These are phyloP conservation scores for Alternaria atra DNA, from an alignment of 2,329 filamentous ascomycete genomes.

Conservation along the genomic window DNA sequence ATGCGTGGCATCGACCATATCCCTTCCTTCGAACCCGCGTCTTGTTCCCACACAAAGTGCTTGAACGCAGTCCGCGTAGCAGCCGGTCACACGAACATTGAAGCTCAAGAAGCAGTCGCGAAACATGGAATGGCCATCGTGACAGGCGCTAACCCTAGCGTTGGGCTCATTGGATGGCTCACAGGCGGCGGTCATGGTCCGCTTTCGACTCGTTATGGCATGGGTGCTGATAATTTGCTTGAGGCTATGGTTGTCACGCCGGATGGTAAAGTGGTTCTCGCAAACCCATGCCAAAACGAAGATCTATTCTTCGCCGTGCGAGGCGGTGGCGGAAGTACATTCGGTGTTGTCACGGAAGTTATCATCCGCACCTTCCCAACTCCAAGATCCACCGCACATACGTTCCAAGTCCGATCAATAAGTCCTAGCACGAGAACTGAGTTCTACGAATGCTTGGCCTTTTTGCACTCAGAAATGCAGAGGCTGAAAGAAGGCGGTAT, in stretches of 20 bases:
- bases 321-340: constrained; percentile 55
- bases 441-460: constrained; percentile 32
- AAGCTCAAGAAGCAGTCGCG: constrained; percentile 26
- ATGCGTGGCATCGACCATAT: constrained; percentile 36
- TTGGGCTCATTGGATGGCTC: constrained; percentile 53
- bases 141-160: constrained; percentile 38
- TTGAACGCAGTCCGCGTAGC: constrained; percentile 27
- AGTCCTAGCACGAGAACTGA: constrained; percentile 14
- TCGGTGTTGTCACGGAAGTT: constrained; percentile 48
- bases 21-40: constrained; percentile 26
- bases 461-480: constrained; percentile 35
- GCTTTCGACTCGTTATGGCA: constrained; percentile 49
- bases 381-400: constrained; percentile 41
- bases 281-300: constrained; percentile 36
- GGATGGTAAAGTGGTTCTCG: constrained; percentile 16
- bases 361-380: constrained; percentile 29
- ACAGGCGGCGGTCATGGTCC: constrained; percentile 52
- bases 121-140: constrained; percentile 23
- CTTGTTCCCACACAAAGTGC: constrained; percentile 16
- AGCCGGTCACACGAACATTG: constrained; percentile 32
- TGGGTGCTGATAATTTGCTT: constrained; percentile 50
- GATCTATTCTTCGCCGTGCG: constrained; percentile 54
- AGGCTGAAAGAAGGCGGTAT: constrained; percentile 38
- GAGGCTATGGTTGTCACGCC: constrained; percentile 49
- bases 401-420: constrained; percentile 23